Conservation (phyloP, 2,329 filamentous ascomycete species). For the Pestalotiopsis sp. region DNA sequence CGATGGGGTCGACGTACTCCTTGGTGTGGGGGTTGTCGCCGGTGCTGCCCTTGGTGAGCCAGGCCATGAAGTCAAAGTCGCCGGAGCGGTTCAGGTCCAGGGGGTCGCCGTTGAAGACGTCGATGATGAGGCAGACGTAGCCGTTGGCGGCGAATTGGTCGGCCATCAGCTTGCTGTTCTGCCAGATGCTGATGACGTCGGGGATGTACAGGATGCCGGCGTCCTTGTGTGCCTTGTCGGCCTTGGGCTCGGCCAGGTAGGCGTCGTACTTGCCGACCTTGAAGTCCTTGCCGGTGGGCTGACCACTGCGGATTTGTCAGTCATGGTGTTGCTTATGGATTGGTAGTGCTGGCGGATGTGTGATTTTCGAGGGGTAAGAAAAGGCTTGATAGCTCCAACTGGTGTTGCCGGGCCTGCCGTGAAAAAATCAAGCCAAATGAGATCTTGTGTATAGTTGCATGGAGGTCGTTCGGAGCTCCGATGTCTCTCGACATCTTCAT, state of each 20-base stretch:
- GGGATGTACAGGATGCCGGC: conserved; percentile 49
- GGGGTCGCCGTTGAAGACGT: conserved; percentile 71
- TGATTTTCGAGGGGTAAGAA: neutral
- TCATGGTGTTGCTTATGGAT: neutral
- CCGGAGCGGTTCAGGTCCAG: conserved; percentile 54
- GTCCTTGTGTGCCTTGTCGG: conserved; percentile 39
- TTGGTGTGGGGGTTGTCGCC: conserved; percentile 54
- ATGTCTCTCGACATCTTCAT: neutral
- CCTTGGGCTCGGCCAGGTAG: conserved; percentile 52
- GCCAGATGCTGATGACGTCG: conserved; percentile 57
- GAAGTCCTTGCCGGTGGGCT: conserved; percentile 47
- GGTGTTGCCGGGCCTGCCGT: neutral
- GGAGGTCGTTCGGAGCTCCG: neutral
- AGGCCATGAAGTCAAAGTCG: conserved; percentile 45
- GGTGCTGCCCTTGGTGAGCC: conserved; percentile 45
- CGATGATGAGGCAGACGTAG: conserved; percentile 70
- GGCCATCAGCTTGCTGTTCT: conserved; percentile 68
- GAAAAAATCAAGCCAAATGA: neutral
- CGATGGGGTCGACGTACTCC: conserved; percentile 48
- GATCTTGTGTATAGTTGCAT: neutral
- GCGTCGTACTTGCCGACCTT: conserved; percentile 50
- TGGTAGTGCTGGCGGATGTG: neutral
- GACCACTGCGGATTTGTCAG: conserved; percentile 42
- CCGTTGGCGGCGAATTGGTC: conserved; percentile 77
- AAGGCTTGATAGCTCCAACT: neutral